Evolutionary conservation across 345 rosid genomes (phyloP), one percentile per base, ranked within the genome.

Genomic region (Sonneratia caseolaris): DNA sequence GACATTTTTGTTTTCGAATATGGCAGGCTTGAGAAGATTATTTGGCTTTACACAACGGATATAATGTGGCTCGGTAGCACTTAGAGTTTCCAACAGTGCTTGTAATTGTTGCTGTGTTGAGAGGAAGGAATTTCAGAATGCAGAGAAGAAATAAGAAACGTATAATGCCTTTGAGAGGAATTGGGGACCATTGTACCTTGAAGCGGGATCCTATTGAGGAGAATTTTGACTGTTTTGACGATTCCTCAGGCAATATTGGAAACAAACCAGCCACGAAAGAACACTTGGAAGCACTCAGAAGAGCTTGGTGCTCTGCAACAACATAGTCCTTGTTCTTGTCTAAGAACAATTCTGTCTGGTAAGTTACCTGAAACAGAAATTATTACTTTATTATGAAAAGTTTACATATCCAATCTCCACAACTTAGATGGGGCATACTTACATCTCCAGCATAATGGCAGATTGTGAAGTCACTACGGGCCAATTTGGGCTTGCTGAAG

Each of bases 391-490:
- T 4, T 5, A 5, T 42, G 45, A 42, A 42, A 42, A 42, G 45
- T 42, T 4, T 4, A 42, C 45, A 42, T 4, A 56, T 0, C 10
- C 37, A 14, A 36, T 70, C 32, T 21, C 43, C 24, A 13, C n/a
- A 32, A 8, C 15, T 16, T 37, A 24, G 55, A 51, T 51, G 72
- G 21, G 36, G n/a, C 11, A 37, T 19, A 4, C 97, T 83, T 79
- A 95, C 99, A 82, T 95, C 99, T 76, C 99, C 99, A 74, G 99
- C 99, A 78, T 95, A 95, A 74, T 95, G 99, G 80, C 89, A 82
- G 76, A 95, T 92, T 38, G 99, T 95, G 89, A 95, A 95, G 87
- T 95, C 99, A 40, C 89, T 92, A 64, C 89, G 94, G 64, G 99
- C 85, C 78, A 95, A 81, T 83, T 95, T 95, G 69, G 99, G 99